A percentile compares a stretch with the other conserved stretches of the same genome.
Conservation (phyloP, 257 asterid genomes). For the Coffea canephora region DNA sequence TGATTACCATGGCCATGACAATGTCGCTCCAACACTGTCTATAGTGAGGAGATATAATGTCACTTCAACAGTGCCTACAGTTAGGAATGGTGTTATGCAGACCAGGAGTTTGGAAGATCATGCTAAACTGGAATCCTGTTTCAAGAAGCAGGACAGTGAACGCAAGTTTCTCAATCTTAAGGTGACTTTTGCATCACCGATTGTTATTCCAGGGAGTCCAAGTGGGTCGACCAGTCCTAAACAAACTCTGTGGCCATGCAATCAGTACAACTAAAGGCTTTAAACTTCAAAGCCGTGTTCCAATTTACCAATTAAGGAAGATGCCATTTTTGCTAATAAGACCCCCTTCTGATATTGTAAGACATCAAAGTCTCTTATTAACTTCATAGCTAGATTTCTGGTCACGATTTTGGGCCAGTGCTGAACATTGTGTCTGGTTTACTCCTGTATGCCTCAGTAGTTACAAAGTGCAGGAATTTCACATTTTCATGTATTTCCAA, state of each 20-base stretch:
- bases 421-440: conserved; percentile 3
- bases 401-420: conserved; percentile 6
- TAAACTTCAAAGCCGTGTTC: neutral
- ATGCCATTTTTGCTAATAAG: conserved; percentile 1
- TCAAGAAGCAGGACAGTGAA: conserved; percentile 22
- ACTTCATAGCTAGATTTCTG: neutral
- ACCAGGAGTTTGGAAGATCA: conserved; percentile 5
- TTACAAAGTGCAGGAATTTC: neutral
- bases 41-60: neutral
- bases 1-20: neutral
- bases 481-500: neutral
- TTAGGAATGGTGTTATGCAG: neutral
- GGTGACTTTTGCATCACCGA: conserved; percentile 22
- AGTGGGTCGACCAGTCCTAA: neutral
- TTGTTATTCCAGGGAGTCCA: conserved; percentile 12
- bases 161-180: conserved; percentile 23
- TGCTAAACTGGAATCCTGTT: conserved; percentile 17
- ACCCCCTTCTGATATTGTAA: neutral
- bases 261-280: neutral
- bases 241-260: neutral
- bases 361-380: neutral
- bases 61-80: neutral
- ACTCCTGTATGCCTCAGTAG: neutral
- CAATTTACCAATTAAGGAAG: neutral
- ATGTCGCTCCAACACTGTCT: conserved; percentile 3